Base-by-base conservation (phyloP, 2,329 filamentous ascomycete genomes). In the Fusarium sp. region DNA sequence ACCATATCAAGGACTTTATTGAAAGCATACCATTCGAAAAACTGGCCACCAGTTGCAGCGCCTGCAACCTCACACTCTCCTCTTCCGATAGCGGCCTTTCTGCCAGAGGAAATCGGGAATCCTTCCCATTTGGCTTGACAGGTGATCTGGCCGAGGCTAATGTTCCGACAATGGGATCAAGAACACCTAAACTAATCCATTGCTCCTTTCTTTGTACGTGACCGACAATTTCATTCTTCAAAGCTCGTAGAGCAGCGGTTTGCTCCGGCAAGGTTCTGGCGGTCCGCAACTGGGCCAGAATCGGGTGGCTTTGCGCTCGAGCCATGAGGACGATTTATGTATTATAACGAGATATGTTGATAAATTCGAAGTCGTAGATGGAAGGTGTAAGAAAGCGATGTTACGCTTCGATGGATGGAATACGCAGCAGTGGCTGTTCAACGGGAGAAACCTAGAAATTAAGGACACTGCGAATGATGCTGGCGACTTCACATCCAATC, bases 191-290 rank as follows among this genome's bases (percentile, higher is more conserved):
- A 60, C 84, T 84, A 39, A 98, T 85, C 84, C 91, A 94, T 58
- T 88, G 81, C 80, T 95, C 91, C 80, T 99, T 99, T 78, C 91
- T 91, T 78, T 95, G 90, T 33, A 92, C 86, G 79, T 98, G 93
- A 24, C 96, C 96, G 63, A 97, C 89, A 47, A 97, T 87, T 68
- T 96, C 92, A 79, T 97, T 96, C 83, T 97, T 98, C 29, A 99
- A 83, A 41, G 85, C 84, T 69, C 90, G 89, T 43, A 98, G 84
- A 49, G 90, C 87, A 26, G 84, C 82, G 39, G 87, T 82, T 72
- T 87, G 86, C 67, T 90, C 86, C 23, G 80, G 69, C 46, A 81
- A 77, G 35, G 81, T 83, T 67, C 81, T 83, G 12, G 89, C 85
- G 72, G 82, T 85, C 68, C 84, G 84, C 57, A 92, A 82, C 76